Evolutionary conservation across 306 rosid species (phyloP), one percentile per base, ranked within the genome.

Genomic region (Inga laurina): DNA sequence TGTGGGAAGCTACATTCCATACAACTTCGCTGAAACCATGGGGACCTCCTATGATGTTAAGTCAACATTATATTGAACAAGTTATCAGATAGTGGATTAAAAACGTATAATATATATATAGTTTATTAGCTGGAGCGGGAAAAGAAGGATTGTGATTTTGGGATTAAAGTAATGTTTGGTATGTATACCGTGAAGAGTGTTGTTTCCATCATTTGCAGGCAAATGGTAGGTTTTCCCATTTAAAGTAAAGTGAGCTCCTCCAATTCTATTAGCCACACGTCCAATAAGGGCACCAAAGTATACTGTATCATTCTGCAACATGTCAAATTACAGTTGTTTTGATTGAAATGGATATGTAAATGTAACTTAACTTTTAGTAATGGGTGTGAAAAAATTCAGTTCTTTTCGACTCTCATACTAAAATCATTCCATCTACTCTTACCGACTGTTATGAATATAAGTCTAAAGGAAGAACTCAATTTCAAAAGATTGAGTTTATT

Each of bases 1-100:
- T 41, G 85, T 93, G 72, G 39, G 78, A 52, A 41, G 74, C 32
- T 66, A 89, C 87, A 3, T 78, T 87, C 97, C 97, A 91, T 1
- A 87, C 41, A 67, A 90, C 90, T 79, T 90, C 93, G 69, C 91
- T 72, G 44, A 84, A 93, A 43, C 97, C 97, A 76, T 44, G 70
- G 14, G 76, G 51, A 2, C 97, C 97, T 49, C 97, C 97, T 89
- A 82, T 41, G 83, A 81, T 39, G 85, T 39, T 57, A 81, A 67
- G 14, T 79, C 46, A 37, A 67, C 13, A 35, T 48, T 48, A 48
- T 46, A 46, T 34, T 3, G 24, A 67, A 65, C 43, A 65, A 67
- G 32, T 34, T 67, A 67, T 67, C 46, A 35, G 24, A 8, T 18
- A 35, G 13, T 67, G 66, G 8, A 32, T 32, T n/a, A 10, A 22